phyloP scores from a whole-genome alignment of 2,329 filamentous ascomycete genomes.

The Chaetomiaceae sp. region DNA sequence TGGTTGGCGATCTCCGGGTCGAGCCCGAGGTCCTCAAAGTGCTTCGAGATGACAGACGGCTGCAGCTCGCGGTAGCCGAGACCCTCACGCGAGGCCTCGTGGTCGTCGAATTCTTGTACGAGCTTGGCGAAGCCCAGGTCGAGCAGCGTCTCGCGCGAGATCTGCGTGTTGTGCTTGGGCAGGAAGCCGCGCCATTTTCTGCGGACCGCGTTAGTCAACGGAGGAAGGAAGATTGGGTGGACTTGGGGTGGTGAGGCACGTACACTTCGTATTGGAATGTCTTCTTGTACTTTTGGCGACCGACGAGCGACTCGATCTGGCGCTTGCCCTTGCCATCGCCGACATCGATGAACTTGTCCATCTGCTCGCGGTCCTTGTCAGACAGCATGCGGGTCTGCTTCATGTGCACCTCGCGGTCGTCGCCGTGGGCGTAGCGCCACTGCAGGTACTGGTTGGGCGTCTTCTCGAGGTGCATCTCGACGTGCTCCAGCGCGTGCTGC shows the following conservation, averaged over 20 bases:
- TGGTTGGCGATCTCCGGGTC: slow-evolving; percentile 98
- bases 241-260: slow-evolving; percentile 30
- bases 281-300: slow-evolving; percentile 99
- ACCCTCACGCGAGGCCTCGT: slow-evolving; percentile 97
- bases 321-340: slow-evolving; percentile 72
- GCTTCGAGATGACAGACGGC: slow-evolving; percentile 90
- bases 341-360: slow-evolving; percentile 84
- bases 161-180: slow-evolving; percentile 87
- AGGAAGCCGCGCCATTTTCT: slow-evolving; percentile 84
- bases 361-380: slow-evolving; percentile 76
- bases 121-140: slow-evolving; percentile 87
- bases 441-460: slow-evolving; percentile 98
- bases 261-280: slow-evolving; percentile 95
- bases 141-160: slow-evolving; percentile 85
- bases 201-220: slow-evolving; percentile 26
- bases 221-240: background rate
- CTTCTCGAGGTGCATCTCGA: slow-evolving; percentile 99
- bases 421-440: slow-evolving; percentile 96
- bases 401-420: slow-evolving; percentile 93
- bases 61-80: slow-evolving; percentile 91
- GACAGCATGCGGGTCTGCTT: slow-evolving; percentile 94
- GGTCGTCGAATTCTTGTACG: slow-evolving; percentile 96
- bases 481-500: slow-evolving; percentile 97
- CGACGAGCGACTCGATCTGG: slow-evolving; percentile 82
- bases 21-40: slow-evolving; percentile 94